Base-by-base conservation (phyloP, 1,139 yeast genomes). In the Lodderomyces beijingensis region DNA sequence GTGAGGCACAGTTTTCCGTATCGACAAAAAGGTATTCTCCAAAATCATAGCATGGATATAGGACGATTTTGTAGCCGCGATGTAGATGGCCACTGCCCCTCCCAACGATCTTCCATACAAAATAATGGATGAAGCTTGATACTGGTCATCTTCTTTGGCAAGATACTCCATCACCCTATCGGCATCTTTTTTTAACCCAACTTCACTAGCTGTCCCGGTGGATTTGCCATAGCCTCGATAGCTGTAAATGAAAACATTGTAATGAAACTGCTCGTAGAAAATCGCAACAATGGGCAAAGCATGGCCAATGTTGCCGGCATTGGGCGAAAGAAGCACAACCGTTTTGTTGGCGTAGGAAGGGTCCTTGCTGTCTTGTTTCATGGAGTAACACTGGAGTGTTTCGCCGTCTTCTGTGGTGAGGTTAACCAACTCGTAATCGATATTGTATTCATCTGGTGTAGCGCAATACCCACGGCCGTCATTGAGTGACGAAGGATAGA, bases 231-330 rank as follows among this genome's bases (percentile, higher is more conserved):
- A 91, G 0, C 98, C 97, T 45, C 98, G 67, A 55, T 91, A 91
- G 1, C 95, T 85, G 47, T 86, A 84, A 5, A 86, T 77, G 33
- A 89, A 76, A 2, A 89, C 96, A 53, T 91, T 88, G 56, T 80
- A 78, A 10, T 77, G 75, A 55, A 84, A 70, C 30, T 70, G 65
- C 36, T 69, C 62, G 57, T 77, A 85, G 44, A 91, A 79, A 11
- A 82, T 60, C 34, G 80, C 70, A 1, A 85, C 95, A 5, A 88
- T 74, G 1, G 97, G 96, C 34, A 91, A 64, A 15, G 88, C 81
- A 53, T 87, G 91, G 23, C 98, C 98, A 37, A 91, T 91, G 55
- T 93, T 91, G 4, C 98, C 98, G 2, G 97, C 98, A 58, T 91
- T 91, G 3, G 98, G 98, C 27, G 88, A 81, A 36, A 88, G 67